Evolutionary conservation across 2,329 filamentous ascomycete genomes (phyloP).

Genomic region (Diaporthe destruens): DNA sequence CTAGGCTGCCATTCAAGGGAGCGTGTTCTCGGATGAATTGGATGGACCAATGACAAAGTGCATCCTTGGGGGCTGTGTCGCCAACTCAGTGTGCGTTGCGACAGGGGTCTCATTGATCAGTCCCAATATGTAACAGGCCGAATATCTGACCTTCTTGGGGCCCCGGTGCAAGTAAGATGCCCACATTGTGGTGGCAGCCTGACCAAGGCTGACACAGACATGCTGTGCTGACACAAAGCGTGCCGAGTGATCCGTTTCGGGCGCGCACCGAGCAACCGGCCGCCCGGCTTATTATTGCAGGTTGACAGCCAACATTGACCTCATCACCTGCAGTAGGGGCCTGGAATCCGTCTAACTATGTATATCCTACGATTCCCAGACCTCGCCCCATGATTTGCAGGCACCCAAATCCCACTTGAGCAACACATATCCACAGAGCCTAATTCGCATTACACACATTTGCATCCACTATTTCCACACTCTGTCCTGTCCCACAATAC

Average conservation of each 20-base stretch:
- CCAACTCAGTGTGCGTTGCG: not conserved
- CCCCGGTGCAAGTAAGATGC: constrained; percentile 2
- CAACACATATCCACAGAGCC: not conserved
- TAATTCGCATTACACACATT: not conserved
- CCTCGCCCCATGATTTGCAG: not conserved
- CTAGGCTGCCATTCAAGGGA: not conserved
- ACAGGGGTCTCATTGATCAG: constrained; percentile 22
- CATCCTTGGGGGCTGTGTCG: constrained; percentile 30
- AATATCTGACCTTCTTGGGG: constrained; percentile 3
- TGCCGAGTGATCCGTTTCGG: constrained; percentile 31
- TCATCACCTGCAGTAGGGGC: constrained; percentile 9
- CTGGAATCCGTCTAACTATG: not conserved
- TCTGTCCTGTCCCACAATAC: not conserved
- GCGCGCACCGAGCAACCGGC: constrained; percentile 23
- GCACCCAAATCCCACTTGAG: not conserved
- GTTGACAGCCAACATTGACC: constrained; percentile 21
- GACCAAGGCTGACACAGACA: constrained; percentile 21
- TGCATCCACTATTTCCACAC: not conserved
- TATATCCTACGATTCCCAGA: constrained; percentile 11
- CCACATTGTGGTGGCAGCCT: not conserved
- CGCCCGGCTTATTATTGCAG: not conserved
- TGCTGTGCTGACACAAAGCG: constrained; percentile 17
- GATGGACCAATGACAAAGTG: not conserved
- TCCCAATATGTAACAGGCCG: constrained; percentile 13
- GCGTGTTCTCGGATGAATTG: constrained; percentile 9